Conservation (phyloP, 352 stramenopile species). For the Pythium biforme region DNA sequence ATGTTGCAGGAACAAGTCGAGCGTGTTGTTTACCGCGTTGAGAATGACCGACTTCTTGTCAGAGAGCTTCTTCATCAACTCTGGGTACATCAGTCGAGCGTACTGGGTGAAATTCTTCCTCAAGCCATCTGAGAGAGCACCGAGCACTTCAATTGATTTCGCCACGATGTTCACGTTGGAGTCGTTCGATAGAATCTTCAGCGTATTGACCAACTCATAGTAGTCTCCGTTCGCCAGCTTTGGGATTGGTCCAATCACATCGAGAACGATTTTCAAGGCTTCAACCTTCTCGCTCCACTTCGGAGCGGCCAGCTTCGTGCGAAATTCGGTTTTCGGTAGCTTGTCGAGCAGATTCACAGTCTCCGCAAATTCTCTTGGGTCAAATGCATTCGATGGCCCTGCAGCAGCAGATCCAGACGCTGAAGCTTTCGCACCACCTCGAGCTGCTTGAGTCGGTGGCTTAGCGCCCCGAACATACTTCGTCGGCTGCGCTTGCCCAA, state of each 20-base stretch:
- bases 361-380: constrained; percentile 84
- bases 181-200: constrained; percentile 80
- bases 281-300: constrained; percentile 90
- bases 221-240: constrained; percentile 87
- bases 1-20: constrained; percentile 81
- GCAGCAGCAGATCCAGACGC: constrained; percentile 10
- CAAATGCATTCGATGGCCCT: constrained; percentile 36
- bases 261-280: constrained; percentile 83
- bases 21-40: constrained; percentile 76
- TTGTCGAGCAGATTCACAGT: constrained; percentile 83
- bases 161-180: constrained; percentile 88
- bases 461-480: constrained; percentile 73
- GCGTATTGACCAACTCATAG: constrained; percentile 81
- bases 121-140: constrained; percentile 72
- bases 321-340: constrained; percentile 78
- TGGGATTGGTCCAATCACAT: constrained; percentile 74
- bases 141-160: constrained; percentile 83
- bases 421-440: constrained; percentile 17
- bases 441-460: constrained; percentile 14
- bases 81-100: constrained; percentile 69
- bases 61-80: constrained; percentile 80
- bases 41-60: constrained; percentile 88
- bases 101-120: constrained; percentile 82
- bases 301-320: constrained; percentile 59
- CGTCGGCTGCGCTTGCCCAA: constrained; percentile 62